These are phyloP conservation scores for Pyrus betulifolia DNA, from an alignment of 306 rosid species.

Conservation along the genomic window DNA sequence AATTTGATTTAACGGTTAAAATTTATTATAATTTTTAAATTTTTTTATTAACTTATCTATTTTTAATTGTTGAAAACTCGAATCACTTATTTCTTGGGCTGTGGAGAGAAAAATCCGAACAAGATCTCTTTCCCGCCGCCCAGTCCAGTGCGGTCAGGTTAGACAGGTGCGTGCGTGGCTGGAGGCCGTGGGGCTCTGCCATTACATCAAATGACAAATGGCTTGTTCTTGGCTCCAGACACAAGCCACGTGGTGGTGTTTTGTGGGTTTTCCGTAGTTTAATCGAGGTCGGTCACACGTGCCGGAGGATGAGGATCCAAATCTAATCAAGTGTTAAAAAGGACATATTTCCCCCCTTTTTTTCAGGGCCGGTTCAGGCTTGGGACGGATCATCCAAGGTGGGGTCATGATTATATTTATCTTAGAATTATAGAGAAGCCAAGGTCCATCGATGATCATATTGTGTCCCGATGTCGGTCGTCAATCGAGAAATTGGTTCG, in stretches of 20 bases:
- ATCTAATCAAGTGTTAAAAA: neutral
- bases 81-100: fast-evolving
- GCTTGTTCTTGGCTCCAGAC: slow-evolving; percentile 24
- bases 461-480: neutral
- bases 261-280: neutral
- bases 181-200: neutral
- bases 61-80: too few species aligned
- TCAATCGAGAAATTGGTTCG: too few species aligned
- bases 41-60: too few species aligned
- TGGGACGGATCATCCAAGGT: neutral
- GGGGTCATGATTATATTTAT: neutral
- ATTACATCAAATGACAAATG: neutral
- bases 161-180: neutral
- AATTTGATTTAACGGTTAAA: too few species aligned
- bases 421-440: too few species aligned
- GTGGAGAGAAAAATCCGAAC: too few species aligned
- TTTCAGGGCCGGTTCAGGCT: neutral
- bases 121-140: slow-evolving; percentile 4
- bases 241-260: slow-evolving; percentile 40
- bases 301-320: neutral
- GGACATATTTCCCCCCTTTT: neutral
- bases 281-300: slow-evolving; percentile 37
- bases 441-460: neutral
- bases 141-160: neutral
- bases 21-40: too few species aligned